Evolutionary conservation across 306 rosid genomes (phyloP).

Genomic region (Sesbania bispinosa): DNA sequence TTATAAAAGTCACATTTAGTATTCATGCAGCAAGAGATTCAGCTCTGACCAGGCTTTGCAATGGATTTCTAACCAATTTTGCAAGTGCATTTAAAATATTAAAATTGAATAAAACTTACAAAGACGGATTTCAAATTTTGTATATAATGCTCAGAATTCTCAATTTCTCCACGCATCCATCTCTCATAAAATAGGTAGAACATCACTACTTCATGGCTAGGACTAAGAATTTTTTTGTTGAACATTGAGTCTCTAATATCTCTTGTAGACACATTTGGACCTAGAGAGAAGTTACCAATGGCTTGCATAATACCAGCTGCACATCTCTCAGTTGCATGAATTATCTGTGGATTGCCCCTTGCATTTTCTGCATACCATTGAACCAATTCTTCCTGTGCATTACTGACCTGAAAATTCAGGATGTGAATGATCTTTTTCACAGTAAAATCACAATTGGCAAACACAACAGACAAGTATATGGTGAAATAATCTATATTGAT

Average conservation of each 20-base stretch:
- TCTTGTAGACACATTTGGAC: constrained; percentile 73
- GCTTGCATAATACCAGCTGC: constrained; percentile 84
- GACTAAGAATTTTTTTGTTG: constrained; percentile 28
- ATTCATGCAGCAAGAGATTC: constrained; percentile 17
- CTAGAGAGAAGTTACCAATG: constrained; percentile 58
- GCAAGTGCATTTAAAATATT: background rate
- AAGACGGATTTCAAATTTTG: constrained; percentile 43
- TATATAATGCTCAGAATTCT: constrained; percentile 44
- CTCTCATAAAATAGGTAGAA: constrained; percentile 65
- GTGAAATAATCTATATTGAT: constrained; percentile 7
- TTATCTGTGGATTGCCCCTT: constrained; percentile 36
- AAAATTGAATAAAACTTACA: constrained; percentile 48
- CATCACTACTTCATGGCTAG: constrained; percentile 57
- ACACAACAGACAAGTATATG: background rate
- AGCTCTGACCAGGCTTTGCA: background rate
- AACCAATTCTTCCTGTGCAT: constrained; percentile 72
- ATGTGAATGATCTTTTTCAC: background rate
- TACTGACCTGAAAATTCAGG: constrained; percentile 52
- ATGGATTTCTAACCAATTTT: background rate
- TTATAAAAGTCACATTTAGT: background rate
- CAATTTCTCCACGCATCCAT: constrained; percentile 71
- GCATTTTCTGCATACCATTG: constrained; percentile 61
- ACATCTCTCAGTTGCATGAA: constrained; percentile 72
- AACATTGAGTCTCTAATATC: constrained; percentile 42
- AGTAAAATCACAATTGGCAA: constrained; percentile 10